These are phyloP conservation scores for Helicocarpus griseus DNA, from an alignment of 2,329 filamentous ascomycete genomes.

Conservation along the genomic window DNA sequence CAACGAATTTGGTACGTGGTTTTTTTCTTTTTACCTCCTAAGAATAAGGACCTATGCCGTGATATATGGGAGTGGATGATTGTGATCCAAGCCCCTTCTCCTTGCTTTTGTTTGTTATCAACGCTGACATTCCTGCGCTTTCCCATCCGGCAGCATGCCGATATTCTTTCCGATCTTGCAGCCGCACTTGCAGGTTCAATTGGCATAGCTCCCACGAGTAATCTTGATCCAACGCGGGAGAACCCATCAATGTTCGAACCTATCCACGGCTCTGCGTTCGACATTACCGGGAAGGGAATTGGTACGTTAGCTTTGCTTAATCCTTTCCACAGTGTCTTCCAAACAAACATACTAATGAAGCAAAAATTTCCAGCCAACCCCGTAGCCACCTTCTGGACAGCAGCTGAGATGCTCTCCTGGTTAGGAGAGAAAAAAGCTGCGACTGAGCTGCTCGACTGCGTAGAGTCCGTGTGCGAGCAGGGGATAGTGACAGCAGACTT, in stretches of 20 bases:
- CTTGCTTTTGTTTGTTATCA: background rate
- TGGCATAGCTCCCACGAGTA: slow-evolving; percentile 61
- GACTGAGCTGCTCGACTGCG: slow-evolving; percentile 46
- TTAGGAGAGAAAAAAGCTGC: slow-evolving; percentile 51
- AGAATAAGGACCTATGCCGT: background rate
- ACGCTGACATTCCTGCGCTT: background rate
- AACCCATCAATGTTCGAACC: slow-evolving; percentile 56
- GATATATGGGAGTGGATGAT: background rate
- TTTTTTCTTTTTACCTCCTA: background rate
- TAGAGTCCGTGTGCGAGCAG: slow-evolving; percentile 51
- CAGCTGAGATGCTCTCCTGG: slow-evolving; percentile 58
- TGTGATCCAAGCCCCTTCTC: background rate
- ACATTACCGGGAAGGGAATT: slow-evolving; percentile 54
- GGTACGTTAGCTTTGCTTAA: slow-evolving; percentile 6
- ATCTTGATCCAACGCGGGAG: slow-evolving; percentile 53
- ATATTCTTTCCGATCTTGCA: slow-evolving; percentile 61
- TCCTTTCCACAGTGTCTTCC: background rate
- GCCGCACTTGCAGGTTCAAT: slow-evolving; percentile 61
- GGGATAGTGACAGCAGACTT: slow-evolving; percentile 51
- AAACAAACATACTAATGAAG: background rate
- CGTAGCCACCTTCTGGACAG: slow-evolving; percentile 59
- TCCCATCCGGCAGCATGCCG: slow-evolving; percentile 38
- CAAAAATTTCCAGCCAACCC: slow-evolving; percentile 42
- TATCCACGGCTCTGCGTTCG: slow-evolving; percentile 54
- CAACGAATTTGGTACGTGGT: slow-evolving; percentile 36